These are phyloP conservation scores for Metarhizium anisopliae DNA, from an alignment of 2,329 filamentous ascomycete species.

Conservation along the genomic window DNA sequence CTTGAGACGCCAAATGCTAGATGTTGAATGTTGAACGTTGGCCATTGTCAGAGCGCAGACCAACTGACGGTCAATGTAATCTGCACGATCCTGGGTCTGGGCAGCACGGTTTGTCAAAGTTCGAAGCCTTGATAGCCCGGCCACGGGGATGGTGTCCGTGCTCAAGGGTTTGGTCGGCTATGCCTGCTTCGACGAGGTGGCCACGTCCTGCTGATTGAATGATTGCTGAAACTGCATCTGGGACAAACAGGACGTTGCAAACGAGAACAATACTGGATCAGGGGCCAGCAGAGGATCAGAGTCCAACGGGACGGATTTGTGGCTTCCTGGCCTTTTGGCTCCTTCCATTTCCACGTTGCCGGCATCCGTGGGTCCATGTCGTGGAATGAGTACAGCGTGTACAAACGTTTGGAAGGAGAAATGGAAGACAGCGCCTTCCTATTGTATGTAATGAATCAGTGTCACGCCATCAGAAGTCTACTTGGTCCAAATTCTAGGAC, in stretches of 20 bases:
- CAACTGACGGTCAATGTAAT: background rate
- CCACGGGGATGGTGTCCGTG: background rate
- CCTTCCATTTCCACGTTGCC: background rate
- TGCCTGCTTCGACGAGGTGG: no score
- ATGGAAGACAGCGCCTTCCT: no score
- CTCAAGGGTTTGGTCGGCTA: background rate
- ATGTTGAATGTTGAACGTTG: background rate
- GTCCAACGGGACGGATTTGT: no score
- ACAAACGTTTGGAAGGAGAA: no score
- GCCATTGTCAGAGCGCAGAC: background rate
- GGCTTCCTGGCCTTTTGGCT: background rate
- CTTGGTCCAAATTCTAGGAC: background rate
- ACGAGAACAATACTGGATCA: background rate
- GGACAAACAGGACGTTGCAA: background rate
- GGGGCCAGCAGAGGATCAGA: background rate
- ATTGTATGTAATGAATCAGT: background rate
- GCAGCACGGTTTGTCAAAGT: background rate
- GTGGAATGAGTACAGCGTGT: background rate
- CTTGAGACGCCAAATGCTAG: background rate
- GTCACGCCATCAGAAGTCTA: background rate
- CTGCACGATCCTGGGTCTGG: no score
- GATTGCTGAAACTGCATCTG: no score
- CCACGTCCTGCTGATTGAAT: no score
- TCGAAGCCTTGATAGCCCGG: background rate
- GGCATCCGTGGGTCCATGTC: background rate